Conservation (phyloP, 164 flowering plant species). For the Nymphaea thermarum region DNA sequence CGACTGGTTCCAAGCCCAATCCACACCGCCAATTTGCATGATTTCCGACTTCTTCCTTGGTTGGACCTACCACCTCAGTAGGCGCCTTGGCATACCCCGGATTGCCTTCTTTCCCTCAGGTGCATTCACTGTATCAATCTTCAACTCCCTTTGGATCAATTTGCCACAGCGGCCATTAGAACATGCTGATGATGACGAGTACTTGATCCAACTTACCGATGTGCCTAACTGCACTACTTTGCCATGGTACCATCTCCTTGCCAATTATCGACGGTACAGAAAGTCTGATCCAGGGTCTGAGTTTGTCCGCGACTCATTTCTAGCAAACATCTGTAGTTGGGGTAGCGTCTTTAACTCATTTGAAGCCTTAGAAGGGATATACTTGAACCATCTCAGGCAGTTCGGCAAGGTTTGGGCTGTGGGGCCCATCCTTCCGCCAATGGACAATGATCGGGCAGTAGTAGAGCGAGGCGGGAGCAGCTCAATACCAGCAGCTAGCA, state of each 20-base stretch:
- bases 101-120: conserved; percentile 32
- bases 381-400: conserved; percentile 13
- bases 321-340: conserved; percentile 18
- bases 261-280: background rate
- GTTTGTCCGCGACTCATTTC: conserved; percentile 4
- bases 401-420: conserved; percentile 13
- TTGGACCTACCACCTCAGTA: conserved; percentile 28
- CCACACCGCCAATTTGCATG: conserved; percentile 17
- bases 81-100: conserved; percentile 16
- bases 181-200: background rate
- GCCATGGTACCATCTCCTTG: conserved; percentile 18
- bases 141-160: conserved; percentile 9
- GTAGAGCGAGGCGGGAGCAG: conserved; percentile 10
- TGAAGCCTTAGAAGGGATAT: conserved; percentile 16
- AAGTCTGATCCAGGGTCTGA: conserved; percentile 4
- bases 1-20: conserved; percentile 18
- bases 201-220: conserved; percentile 7
- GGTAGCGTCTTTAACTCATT: conserved; percentile 24
- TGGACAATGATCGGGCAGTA: background rate
- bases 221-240: conserved; percentile 5
- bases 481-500: conserved; percentile 5
- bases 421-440: conserved; percentile 34
- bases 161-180: conserved; percentile 2
- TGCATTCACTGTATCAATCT: conserved; percentile 9
- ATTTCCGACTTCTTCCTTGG: conserved; percentile 29